phyloP scores from a whole-genome alignment of 495 filamentous ascomycete species.

The Mytilinidion resinicola region DNA sequence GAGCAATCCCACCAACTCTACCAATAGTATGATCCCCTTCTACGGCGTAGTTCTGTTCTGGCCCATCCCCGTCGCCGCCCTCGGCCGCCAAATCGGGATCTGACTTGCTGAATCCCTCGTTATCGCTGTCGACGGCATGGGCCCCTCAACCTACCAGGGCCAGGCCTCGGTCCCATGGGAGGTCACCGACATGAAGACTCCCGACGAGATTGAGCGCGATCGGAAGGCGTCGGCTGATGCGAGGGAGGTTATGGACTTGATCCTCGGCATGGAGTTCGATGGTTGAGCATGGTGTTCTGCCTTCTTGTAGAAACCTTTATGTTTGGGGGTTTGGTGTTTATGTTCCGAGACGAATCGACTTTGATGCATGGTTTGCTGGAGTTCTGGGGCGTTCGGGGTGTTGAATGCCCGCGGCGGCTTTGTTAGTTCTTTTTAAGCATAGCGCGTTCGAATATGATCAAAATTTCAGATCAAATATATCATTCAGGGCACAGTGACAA shows the following conservation, averaged over 20 bases:
- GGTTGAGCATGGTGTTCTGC: background rate
- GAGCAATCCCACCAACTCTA: background rate
- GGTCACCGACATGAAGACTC: background rate
- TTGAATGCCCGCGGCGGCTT: too few relatives aligned
- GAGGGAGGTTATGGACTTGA: slow-evolving; percentile 1
- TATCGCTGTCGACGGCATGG: slow-evolving; percentile 1
- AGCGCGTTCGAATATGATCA: too few relatives aligned
- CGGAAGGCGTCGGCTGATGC: background rate
- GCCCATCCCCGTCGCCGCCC: background rate
- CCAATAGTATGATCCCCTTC: background rate
- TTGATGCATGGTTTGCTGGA: background rate
- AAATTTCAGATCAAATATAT: too few relatives aligned
- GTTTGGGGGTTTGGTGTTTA: background rate
- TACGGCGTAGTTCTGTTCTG: slow-evolving; percentile 2
- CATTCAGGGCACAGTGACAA: too few relatives aligned
- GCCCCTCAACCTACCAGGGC: background rate
- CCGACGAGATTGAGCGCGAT: background rate
- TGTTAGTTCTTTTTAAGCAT: too few relatives aligned
- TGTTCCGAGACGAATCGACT: background rate
- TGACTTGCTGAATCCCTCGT: slow-evolving; percentile 11
- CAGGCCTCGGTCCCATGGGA: background rate
- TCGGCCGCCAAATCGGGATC: background rate
- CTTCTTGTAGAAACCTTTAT: background rate
- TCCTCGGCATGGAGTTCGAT: slow-evolving; percentile 10
- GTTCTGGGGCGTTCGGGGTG: too few relatives aligned